A percentile compares a stretch with the other conserved stretches of the same genome.
Conservation (phyloP, 148 eudicot species). For the Chenopodium album region DNA sequence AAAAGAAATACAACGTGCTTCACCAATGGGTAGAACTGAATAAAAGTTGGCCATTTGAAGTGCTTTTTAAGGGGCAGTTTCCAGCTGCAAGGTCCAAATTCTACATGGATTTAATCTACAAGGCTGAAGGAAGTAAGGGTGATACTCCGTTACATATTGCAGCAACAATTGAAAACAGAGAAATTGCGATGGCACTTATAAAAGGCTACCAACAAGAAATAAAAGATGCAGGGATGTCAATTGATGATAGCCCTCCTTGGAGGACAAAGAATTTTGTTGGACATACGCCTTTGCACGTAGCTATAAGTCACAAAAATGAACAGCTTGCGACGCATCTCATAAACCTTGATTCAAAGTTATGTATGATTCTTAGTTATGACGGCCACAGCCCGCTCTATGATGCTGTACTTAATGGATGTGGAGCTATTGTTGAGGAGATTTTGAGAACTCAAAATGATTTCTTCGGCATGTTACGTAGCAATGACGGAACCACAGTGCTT, state of each 20-base stretch:
- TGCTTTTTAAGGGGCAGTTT: neutral
- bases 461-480: neutral
- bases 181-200: neutral
- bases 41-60: neutral
- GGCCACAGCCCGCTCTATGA: slow-evolving; percentile 13
- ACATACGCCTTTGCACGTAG: neutral
- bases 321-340: neutral
- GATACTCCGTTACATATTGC: slow-evolving; percentile 22
- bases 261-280: neutral
- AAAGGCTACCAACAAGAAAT: neutral
- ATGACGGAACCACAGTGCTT: slow-evolving; percentile 4
- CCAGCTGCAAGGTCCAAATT: neutral
- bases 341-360: neutral
- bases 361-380: neutral
- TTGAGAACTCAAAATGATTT: neutral
- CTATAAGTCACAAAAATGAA: neutral
- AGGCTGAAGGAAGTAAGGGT: neutral
- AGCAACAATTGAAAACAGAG: neutral
- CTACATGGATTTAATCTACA: neutral
- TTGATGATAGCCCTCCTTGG: neutral
- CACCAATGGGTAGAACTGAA: neutral
- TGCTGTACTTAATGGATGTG: neutral
- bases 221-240: neutral
- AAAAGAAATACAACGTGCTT: neutral
- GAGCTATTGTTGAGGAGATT: neutral